Evolutionary conservation across 805 yeast species (phyloP), one percentile per base, ranked within the genome.

Genomic region (Candida caryicola): DNA sequence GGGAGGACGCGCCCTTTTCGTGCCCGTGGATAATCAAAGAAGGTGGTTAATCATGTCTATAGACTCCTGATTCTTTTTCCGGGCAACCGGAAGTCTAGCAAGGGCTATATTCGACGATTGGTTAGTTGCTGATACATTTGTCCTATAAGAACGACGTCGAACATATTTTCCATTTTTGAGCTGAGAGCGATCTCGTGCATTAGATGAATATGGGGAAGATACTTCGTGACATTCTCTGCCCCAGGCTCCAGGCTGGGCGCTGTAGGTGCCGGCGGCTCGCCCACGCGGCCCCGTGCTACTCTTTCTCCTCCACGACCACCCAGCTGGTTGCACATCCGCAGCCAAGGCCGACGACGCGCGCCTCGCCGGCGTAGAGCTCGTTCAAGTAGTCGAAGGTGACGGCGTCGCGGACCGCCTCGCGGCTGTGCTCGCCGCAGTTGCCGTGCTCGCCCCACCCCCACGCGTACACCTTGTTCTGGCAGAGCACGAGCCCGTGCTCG

Each of bases 391-490:
- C 25, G 10, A 21, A 21, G 10, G 25, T 21, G 7, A 21, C 25
- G 9, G 7, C 25, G 10, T 21, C 25, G 7, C 25, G 25, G 10
- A 21, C 10, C 7, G 25, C 10, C 10, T 21, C 10, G 7, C 10
- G 7, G 25, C 25, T 27, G 15, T 46, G 36, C 1, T 39, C 34
- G 0, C 96, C 95, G 62, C 98, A 91, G 55, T 91, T 91, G 0
- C 99, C 99, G 59, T 91, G 99, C 54, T 93, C 98, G 10, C 96
- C 97, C 99, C 99, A 91, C 0, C 99, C 99, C 98, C 98, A 93
- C 2, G 90, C 74, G 38, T 54, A 64, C 0, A 89, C 81, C 6
- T 40, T 34, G 28, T 59, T 49, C 12, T 55, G 46, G 1, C 31
- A n/a, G 5, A 59, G 54, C 8, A 76, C 49, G 13, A 89, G 50